Evolutionary conservation across 768 basidiomycete species (phyloP).

Genomic region (Austroboletus eburneus): DNA sequence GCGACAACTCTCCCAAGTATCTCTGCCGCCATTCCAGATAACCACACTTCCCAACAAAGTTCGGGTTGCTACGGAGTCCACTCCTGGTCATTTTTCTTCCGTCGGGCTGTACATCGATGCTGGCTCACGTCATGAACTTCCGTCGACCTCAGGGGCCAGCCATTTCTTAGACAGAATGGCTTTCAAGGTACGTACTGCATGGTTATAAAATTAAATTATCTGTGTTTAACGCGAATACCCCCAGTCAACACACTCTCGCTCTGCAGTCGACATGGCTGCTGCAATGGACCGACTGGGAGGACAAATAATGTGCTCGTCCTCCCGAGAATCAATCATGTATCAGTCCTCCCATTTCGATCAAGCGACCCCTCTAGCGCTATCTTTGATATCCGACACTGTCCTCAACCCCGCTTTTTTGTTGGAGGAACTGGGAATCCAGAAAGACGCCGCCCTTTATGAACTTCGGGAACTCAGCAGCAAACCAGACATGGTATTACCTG

Average conservation of each 20-base stretch:
- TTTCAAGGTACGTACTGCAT: conserved; percentile 68
- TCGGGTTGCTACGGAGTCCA: conserved; percentile 84
- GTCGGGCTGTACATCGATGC: conserved; percentile 93
- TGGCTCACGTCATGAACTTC: conserved; percentile 84
- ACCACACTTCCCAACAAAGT: conserved; percentile 91
- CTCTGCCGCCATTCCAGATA: conserved; percentile 46
- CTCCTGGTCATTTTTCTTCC: conserved; percentile 92
- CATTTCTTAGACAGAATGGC: conserved; percentile 96
- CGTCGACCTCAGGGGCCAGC: conserved; percentile 69
- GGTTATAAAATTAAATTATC: not conserved
- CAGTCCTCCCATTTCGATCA: conserved; percentile 92
- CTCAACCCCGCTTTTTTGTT: conserved; percentile 68
- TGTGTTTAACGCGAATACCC: conserved; percentile 2
- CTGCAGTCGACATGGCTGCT: conserved; percentile 72
- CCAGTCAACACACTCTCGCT: conserved; percentile 71
- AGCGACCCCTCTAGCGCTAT: conserved; percentile 75
- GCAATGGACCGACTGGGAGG: conserved; percentile 84
- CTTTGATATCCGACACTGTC: conserved; percentile 89
- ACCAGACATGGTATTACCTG: conserved; percentile 91
- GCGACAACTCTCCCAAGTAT: conserved; percentile 24
- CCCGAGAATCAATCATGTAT: conserved; percentile 95
- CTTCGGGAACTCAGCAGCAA: conserved; percentile 82
- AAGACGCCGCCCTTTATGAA: conserved; percentile 88
- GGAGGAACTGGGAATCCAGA: conserved; percentile 80
- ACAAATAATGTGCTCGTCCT: conserved; percentile 87